Evolutionary conservation across 116 monocot species (phyloP), one percentile per base, ranked within the genome.

Genomic region (Zostera marina): DNA sequence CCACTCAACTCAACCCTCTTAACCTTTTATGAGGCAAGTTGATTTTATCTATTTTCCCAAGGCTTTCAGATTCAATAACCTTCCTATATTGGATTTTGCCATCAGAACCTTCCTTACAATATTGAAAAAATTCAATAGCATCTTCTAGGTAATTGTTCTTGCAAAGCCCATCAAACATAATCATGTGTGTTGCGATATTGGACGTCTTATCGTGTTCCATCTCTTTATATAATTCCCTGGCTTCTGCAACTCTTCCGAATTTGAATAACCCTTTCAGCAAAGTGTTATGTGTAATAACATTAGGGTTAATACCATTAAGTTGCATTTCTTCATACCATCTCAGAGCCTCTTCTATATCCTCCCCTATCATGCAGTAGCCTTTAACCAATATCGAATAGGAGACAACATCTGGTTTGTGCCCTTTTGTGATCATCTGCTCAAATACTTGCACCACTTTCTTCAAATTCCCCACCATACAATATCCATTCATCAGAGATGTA

Each of bases 241-340:
- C 84, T 62, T 64, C 22, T 9, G 74, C 76, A 56, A 79, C 56
- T 53, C 39, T 53, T 3, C 84, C 84, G 9, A 0, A 44, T 49
- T 81, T 73, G 23, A 84, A 90, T 23, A 84, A 60, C 9, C 77
- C 84, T 46, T 72, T 79, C 41, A 90, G 75, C 41, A 90, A 54
- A 22, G 79, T 84, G 56, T 90, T 84, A 54, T 90, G 81, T 21
- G 74, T 79, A 39, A 67, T 71, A 0, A 72, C 73, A 52, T 84
- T 84, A 5, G 79, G 84, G 42, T 69, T 44, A 12, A 90, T 13
- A 52, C 81, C 53, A 22, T 54, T 64, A 2, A 20, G 25, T n/a
- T 21, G 25, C 74, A 74, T 69, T 55, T 69, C 58, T 3, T 39
- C 9, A 44, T 65, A 47, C 24, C 13, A 56, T 9, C 9, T 40